Percentiles rank a stretch among this genome's conserved stretches.
Evolutionary conservation across 148 eudicot species (phyloP).

Genomic region (Bassia scoparia): DNA sequence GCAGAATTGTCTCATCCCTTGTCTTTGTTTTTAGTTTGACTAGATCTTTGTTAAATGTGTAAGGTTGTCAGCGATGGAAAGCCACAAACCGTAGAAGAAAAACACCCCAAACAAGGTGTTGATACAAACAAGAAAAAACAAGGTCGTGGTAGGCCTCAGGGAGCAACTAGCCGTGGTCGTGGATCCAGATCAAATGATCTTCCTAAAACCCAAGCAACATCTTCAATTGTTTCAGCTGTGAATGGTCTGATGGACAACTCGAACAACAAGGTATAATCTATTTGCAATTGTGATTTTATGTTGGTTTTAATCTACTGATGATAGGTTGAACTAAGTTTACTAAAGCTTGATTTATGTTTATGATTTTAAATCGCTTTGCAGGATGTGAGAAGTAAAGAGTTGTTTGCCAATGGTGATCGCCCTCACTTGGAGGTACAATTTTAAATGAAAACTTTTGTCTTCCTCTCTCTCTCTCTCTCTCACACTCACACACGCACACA

Average conservation of each 20-base stretch:
- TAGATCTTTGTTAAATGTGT: slow-evolving; percentile 18
- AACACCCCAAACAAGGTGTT: slow-evolving; percentile 37
- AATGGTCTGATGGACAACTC: slow-evolving; percentile 71
- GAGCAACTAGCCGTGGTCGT: slow-evolving; percentile 71
- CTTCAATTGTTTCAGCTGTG: slow-evolving; percentile 33
- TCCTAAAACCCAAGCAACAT: slow-evolving; percentile 40
- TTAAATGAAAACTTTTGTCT: neutral
- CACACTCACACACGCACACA: neutral
- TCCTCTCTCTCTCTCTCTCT: no score
- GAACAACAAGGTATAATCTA: slow-evolving; percentile 45
- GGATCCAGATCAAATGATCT: slow-evolving; percentile 60
- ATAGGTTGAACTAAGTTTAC: neutral
- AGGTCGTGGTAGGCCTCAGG: slow-evolving; percentile 72
- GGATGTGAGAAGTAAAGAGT: slow-evolving; percentile 58
- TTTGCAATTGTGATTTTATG: neutral
- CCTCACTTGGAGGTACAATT: slow-evolving; percentile 50
- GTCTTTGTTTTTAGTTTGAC: neutral
- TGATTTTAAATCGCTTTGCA: slow-evolving; percentile 27
- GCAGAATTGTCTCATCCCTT: neutral
- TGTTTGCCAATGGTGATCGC: slow-evolving; percentile 39
- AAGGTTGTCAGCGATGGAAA: slow-evolving; percentile 55
- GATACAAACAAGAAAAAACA: slow-evolving; percentile 68
- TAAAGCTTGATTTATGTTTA: neutral
- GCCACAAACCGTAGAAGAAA: slow-evolving; percentile 40
- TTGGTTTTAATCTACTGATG: neutral